Evolutionary conservation across 768 basidiomycete species (phyloP).

Genomic region (Punctularia strigosozonata): DNA sequence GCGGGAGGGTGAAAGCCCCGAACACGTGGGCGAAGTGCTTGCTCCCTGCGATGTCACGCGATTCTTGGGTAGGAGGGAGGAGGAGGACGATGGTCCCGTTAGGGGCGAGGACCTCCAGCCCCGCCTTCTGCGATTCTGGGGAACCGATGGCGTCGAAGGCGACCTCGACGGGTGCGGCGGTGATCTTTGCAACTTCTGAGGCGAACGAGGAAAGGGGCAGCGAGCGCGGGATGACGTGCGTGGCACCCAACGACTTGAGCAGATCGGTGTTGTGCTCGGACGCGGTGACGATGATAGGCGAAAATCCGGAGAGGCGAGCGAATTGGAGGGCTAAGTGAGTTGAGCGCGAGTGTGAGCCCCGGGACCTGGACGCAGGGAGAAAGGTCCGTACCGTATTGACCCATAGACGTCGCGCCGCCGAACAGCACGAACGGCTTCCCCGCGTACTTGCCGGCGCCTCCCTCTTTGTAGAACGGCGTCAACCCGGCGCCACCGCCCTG

Average conservation of each 20-base stretch:
- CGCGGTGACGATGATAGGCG: slow-evolving; percentile 6
- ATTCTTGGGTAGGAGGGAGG: not conserved
- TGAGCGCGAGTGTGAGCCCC: too few species aligned
- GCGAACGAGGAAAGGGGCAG: not conserved
- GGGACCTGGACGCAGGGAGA: too few species aligned
- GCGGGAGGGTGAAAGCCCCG: too few species aligned
- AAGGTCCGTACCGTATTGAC: slow-evolving; percentile 19
- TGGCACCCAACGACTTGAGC: slow-evolving; percentile 6
- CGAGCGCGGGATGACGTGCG: slow-evolving; percentile 5
- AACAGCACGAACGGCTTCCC: slow-evolving; percentile 19
- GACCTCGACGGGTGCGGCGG: not conserved
- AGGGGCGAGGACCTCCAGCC: slow-evolving; percentile 1
- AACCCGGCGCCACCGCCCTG: slow-evolving; percentile 13
- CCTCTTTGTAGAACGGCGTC: slow-evolving; percentile 14
- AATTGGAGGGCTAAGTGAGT: slow-evolving; percentile 7
- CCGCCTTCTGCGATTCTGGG: not conserved
- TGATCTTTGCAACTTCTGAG: not conserved
- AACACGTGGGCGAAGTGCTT: too few species aligned
- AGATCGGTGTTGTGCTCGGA: slow-evolving; percentile 6
- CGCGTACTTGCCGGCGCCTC: slow-evolving; percentile 17
- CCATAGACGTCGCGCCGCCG: slow-evolving; percentile 17
- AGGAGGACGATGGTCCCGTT: slow-evolving; percentile 3
- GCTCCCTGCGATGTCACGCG: too few species aligned
- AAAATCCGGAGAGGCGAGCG: slow-evolving; percentile 6
- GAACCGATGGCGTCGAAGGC: not conserved